These are phyloP conservation scores for Metschnikowia picachoensis DNA, from an alignment of 805 yeast species.

Conservation along the genomic window DNA sequence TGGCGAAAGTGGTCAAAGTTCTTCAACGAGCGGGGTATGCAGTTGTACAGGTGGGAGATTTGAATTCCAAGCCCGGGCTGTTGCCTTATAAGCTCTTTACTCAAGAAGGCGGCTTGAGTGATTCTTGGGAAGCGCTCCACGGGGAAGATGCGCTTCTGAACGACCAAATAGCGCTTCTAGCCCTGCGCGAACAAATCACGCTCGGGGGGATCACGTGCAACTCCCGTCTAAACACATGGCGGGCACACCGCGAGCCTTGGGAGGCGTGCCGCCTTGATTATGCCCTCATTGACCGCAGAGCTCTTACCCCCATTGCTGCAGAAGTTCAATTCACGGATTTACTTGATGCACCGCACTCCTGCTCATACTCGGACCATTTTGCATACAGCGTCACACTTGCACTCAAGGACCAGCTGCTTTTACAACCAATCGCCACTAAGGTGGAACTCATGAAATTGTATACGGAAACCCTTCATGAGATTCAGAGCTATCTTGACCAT, in stretches of 20 bases:
- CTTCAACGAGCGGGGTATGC: conserved; percentile 74
- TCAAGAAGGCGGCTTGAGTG: conserved; percentile 61
- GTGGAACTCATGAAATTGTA: conserved; percentile 35
- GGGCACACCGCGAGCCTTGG: conserved; percentile 47
- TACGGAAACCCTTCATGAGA: conserved; percentile 11
- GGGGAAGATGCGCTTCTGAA: conserved; percentile 31
- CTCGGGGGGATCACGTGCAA: conserved; percentile 89
- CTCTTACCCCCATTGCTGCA: conserved; percentile 55
- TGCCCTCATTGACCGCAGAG: conserved; percentile 65
- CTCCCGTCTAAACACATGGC: conserved; percentile 83
- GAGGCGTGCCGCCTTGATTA: conserved; percentile 91
- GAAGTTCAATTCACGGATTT: conserved; percentile 70
- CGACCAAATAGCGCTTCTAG: conserved; percentile 25
- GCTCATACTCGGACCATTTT: conserved; percentile 91
- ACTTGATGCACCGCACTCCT: conserved; percentile 46
- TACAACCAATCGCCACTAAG: conserved; percentile 4
- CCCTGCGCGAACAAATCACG: conserved; percentile 51
- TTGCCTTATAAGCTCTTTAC: conserved; percentile 75
- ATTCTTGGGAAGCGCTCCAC: conserved; percentile 75
- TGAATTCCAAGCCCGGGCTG: conserved; percentile 85
- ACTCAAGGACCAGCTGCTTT: conserved; percentile 11
- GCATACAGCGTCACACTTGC: conserved; percentile 51
- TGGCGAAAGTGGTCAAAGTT: conserved; percentile 60
- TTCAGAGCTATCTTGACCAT: conserved; percentile 30
- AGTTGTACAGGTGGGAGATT: conserved; percentile 87